Base-by-base conservation (phyloP, 148 eudicot species). In the Arctostaphylos glauca region DNA sequence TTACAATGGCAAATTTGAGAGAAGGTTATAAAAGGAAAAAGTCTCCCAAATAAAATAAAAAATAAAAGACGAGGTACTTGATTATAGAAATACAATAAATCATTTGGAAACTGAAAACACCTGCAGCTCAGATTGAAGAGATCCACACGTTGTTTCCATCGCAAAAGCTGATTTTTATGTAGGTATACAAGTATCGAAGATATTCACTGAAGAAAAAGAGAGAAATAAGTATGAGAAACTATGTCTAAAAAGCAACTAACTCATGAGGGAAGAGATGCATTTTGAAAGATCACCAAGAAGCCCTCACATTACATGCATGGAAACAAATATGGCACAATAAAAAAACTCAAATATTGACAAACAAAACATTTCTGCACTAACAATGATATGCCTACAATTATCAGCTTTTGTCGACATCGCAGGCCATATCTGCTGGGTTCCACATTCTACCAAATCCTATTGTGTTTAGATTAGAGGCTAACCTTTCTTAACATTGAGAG, bases 81-180 rank as follows among this genome's bases (percentile, higher is more conserved):
- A 82, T 21, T 31, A 58, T 70, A 13, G 43, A 72, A 82, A 21
- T 13, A 48, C 13, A 21, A 47, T 66, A 55, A 67, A 49, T 70
- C 76, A 49, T 75, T 71, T 18, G 10, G 59, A 50, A n/a, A 56
- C 31, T n/a, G 10, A 78, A 46, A 82, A 49, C 78, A 94, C 98
- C 98, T 93, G 92, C 55, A 94, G 83, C 85, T 93, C 94, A 67
- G 81, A 85, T 21, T 90, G 86, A 85, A 94, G 92, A 86, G 90
- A 84, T 13, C 81, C 89, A 81, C 95, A 92, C 12, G 94, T 86
- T 3, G 90, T 87, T 86, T 88, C 94, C 93, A 90, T 87, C 84
- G 85, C 43, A 83, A 71, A 81, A 81, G 78, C 86, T 87, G 82
- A 70, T 82, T 83, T 78, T 83, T 87, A n/a, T 58, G 50, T 74